Conservation (phyloP, 495 filamentous ascomycete genomes). For the Aeminium ludgeri region DNA sequence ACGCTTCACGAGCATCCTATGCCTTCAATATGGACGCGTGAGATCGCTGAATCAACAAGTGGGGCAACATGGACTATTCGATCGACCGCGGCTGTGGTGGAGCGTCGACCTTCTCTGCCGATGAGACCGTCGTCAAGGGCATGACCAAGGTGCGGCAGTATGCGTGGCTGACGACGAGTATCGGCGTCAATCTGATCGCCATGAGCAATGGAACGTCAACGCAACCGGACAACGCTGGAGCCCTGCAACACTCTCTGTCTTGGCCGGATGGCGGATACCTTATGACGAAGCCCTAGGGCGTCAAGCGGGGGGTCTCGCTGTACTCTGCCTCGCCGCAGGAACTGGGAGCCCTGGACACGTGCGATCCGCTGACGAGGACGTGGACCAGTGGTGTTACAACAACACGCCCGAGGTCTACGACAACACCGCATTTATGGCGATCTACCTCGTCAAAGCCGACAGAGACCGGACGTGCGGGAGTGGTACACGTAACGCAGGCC, state of each 20-base stretch:
- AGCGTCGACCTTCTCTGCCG: slow-evolving; percentile 48
- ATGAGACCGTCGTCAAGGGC: slow-evolving; percentile 37
- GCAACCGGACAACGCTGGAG: slow-evolving; percentile 42
- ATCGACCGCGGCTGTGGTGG: slow-evolving; percentile 58
- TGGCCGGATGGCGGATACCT: slow-evolving; percentile 43
- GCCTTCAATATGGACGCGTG: slow-evolving; percentile 41
- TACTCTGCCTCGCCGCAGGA: slow-evolving; percentile 49
- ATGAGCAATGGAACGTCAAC: slow-evolving; percentile 67
- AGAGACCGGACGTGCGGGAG: slow-evolving; percentile 57
- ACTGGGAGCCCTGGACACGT: slow-evolving; percentile 33
- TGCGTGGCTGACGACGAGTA: slow-evolving; percentile 48
- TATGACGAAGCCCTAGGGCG: slow-evolving; percentile 50
- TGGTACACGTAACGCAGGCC: slow-evolving; percentile 46
- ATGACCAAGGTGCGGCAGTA: slow-evolving; percentile 43
- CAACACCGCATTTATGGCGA: slow-evolving; percentile 46
- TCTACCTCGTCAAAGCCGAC: slow-evolving; percentile 57
- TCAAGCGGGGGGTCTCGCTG: slow-evolving; percentile 47
- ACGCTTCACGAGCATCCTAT: slow-evolving; percentile 36
- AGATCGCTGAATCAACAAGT: slow-evolving; percentile 57
- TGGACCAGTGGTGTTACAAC: slow-evolving; percentile 44
- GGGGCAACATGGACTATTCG: slow-evolving; percentile 45
- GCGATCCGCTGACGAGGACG: slow-evolving; percentile 42
- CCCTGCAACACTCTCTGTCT: slow-evolving; percentile 42
- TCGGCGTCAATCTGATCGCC: slow-evolving; percentile 46
- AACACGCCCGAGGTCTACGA: slow-evolving; percentile 43